Evolutionary conservation across 2,329 filamentous ascomycete genomes (phyloP).

Genomic region (Talaromyces albobiverticillius): DNA sequence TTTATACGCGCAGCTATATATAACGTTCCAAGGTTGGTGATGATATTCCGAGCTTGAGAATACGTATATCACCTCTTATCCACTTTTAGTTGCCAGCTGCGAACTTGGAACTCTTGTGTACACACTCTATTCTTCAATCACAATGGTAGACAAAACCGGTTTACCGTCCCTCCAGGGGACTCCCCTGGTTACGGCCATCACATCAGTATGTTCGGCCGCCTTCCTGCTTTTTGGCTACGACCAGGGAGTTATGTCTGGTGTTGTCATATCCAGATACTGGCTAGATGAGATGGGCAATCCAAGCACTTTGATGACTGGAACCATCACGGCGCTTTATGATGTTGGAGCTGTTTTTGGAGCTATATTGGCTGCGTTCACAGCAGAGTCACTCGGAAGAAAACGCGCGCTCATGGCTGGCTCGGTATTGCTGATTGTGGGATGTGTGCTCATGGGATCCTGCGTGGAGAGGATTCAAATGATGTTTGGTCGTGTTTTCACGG

Average conservation of each 20-base stretch:
- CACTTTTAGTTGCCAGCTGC: too few relatives aligned
- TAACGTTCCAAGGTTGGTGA: too few relatives aligned
- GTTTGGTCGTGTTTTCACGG: conserved; percentile 24
- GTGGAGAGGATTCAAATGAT: conserved; percentile 22
- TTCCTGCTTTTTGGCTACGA: conserved; percentile 4
- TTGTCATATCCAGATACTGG: neutral
- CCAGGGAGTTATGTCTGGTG: conserved; percentile 1
- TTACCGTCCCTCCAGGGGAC: too few relatives aligned
- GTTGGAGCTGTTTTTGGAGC: conserved; percentile 59
- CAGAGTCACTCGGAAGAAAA: conserved; percentile 44
- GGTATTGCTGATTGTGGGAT: conserved; percentile 50
- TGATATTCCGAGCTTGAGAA: too few relatives aligned
- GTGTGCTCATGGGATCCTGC: conserved; percentile 36
- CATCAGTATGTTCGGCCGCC: neutral
- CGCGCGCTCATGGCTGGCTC: conserved; percentile 49
- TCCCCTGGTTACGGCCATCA: neutral
- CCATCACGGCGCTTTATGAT: conserved; percentile 57
- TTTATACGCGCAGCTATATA: too few relatives aligned
- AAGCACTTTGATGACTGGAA: conserved; percentile 28
- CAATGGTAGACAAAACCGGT: too few relatives aligned
- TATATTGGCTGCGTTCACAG: conserved; percentile 44
- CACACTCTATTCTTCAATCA: too few relatives aligned
- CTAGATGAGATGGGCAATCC: conserved; percentile 40
- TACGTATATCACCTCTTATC: too few relatives aligned
- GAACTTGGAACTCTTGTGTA: too few relatives aligned